phyloP scores from a whole-genome alignment of 1,139 yeast genomes.

The Suhomyces maxii region DNA sequence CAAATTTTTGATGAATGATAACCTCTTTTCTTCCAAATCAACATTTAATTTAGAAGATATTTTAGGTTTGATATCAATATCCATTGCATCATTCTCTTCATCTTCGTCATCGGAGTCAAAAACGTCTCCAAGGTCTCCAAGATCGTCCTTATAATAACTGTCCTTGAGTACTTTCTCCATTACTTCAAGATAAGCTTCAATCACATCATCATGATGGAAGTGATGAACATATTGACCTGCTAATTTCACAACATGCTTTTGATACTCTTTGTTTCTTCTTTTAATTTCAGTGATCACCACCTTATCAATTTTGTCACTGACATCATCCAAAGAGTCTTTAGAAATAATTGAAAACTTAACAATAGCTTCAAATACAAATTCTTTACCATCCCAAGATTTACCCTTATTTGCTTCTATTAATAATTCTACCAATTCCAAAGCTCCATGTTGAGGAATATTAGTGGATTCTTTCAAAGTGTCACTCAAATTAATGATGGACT shows the following conservation, averaged over 20 bases:
- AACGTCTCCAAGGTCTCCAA: constrained; percentile 15
- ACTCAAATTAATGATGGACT: constrained; percentile 64
- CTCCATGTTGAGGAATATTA: constrained; percentile 26
- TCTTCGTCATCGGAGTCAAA: constrained; percentile 29
- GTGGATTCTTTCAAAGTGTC: constrained; percentile 38
- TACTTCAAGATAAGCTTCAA: constrained; percentile 40
- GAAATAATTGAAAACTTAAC: constrained; percentile 57
- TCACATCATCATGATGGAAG: constrained; percentile 39
- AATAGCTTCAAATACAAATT: constrained; percentile 67
- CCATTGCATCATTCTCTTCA: constrained; percentile 25
- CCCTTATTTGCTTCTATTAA: constrained; percentile 70
- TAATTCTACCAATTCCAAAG: constrained; percentile 47
- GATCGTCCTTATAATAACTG: constrained; percentile 22
- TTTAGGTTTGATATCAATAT: constrained; percentile 22
- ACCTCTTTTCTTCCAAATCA: constrained; percentile 39
- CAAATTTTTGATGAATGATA: constrained; percentile 33
- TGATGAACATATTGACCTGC: constrained; percentile 49
- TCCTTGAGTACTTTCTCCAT: constrained; percentile 37
- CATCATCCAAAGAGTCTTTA: constrained; percentile 27
- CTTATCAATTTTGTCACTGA: constrained; percentile 33
- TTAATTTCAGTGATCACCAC: constrained; percentile 61
- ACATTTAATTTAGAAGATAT: constrained; percentile 29
- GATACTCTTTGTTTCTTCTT: constrained; percentile 68
- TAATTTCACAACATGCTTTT: constrained; percentile 49
- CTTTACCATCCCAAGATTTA: constrained; percentile 89